Evolutionary conservation across 73 alveolate species (phyloP), one percentile per base, ranked within the genome.

Genomic region (Paramecium sonneborni): DNA sequence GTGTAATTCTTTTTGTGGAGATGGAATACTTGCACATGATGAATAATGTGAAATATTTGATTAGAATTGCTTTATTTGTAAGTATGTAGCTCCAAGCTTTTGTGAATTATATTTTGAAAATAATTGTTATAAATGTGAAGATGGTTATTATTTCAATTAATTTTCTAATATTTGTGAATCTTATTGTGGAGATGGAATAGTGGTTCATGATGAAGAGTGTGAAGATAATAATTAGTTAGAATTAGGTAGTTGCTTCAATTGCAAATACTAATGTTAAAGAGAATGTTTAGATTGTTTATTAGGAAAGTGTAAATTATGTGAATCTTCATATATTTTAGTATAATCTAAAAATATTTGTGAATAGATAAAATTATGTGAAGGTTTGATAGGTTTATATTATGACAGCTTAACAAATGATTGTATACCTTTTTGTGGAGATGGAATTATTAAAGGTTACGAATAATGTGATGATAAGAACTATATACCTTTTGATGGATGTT

Each of bases 251-350:
- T n/a, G n/a, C n/a, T n/a, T n/a, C n/a, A 6, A 58, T n/a, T 93
- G 97, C 21, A 12, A 14, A 20, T 12, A 87, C 15, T 96, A 94
- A 38, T 57, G 57, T 5, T 96, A 96, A 57, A 92, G 46, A 57
- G n/a, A 35, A 6, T 94, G 97, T 70, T 4, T 55, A 10, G 96
- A 30, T 8, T 85, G 93, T 74, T 86, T 93, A n/a, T n/a, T n/a
- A n/a, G n/a, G 35, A 76, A 37, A 6, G 5, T n/a, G n/a, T n/a
- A n/a, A n/a, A n/a, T n/a, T n/a, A n/a, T n/a, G n/a, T n/a, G n/a
- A n/a, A 4, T 34, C 11, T 35, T 93, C 85, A 43, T 57, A 55
- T 5, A 85, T 93, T 46, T 93, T 85, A 57, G 92, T 35, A 24
- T 92, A 92, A 34, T 34, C 85, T 48, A 2, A 38, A 15, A 14